Evolutionary conservation across 2,329 filamentous ascomycete genomes (phyloP).

Genomic region (Chalaropsis thielavioides): DNA sequence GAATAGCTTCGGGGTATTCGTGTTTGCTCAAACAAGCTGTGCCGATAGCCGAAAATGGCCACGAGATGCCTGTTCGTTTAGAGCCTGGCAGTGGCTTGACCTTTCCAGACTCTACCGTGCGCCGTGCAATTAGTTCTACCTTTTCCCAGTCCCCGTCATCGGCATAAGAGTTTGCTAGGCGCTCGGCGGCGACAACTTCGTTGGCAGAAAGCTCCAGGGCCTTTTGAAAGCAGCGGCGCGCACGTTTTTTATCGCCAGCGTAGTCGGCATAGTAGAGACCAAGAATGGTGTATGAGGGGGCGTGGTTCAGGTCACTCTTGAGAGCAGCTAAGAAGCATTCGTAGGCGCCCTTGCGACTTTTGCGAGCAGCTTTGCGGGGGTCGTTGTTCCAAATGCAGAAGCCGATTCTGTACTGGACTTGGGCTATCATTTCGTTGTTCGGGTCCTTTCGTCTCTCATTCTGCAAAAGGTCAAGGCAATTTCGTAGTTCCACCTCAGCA

Average conservation of each 20-base stretch:
- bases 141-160: conserved; percentile 90
- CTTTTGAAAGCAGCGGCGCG: conserved; percentile 88
- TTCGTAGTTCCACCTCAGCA: conserved; percentile 56
- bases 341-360: conserved; percentile 70
- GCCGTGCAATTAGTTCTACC: conserved; percentile 79
- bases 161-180: conserved; percentile 73
- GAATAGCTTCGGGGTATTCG: conserved; percentile 74
- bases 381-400: conserved; percentile 78
- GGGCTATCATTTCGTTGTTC: conserved; percentile 53
- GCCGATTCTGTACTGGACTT: conserved; percentile 76
- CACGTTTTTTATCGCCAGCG: conserved; percentile 69
- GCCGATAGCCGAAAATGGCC: conserved; percentile 87
- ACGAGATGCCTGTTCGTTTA: conserved; percentile 83
- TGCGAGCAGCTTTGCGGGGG: conserved; percentile 56
- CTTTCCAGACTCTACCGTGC: conserved; percentile 89
- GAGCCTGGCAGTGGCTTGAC: conserved; percentile 82
- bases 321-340: conserved; percentile 68
- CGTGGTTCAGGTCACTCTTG: conserved; percentile 74
- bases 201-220: conserved; percentile 82
- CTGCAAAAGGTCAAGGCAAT: conserved; percentile 51
- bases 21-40: conserved; percentile 91
- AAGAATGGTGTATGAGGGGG: conserved; percentile 79
- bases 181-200: conserved; percentile 75
- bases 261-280: conserved; percentile 89
- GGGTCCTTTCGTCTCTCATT: conserved; percentile 45